Conservation (phyloP, 345 rosid genomes). For the Ceriops decandra region DNA sequence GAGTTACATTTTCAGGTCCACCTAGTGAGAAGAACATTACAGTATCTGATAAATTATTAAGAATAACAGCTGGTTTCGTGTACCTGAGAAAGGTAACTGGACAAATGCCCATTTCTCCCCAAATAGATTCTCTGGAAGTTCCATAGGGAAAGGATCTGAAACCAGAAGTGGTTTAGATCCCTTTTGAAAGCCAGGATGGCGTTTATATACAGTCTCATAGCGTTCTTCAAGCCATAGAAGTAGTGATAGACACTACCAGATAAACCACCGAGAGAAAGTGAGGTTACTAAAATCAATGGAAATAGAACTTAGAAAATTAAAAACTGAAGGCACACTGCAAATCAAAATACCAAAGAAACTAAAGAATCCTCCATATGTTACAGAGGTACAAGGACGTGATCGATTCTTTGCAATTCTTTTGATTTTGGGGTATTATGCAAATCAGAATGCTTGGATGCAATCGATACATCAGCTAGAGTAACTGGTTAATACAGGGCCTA, state of each 20-base stretch:
- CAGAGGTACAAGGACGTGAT: too few species aligned
- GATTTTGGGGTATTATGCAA: too few species aligned
- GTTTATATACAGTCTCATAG: slow-evolving; percentile 68
- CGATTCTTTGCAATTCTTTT: too few species aligned
- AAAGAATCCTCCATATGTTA: not conserved
- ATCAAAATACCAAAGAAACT: not conserved
- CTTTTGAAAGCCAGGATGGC: slow-evolving; percentile 92
- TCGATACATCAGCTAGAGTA: too few species aligned
- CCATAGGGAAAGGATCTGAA: slow-evolving; percentile 88
- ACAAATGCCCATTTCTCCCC: slow-evolving; percentile 98
- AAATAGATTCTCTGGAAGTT: slow-evolving; percentile 77
- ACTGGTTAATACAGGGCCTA: too few species aligned
- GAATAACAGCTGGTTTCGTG: not conserved
- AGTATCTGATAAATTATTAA: not conserved
- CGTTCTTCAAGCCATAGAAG: slow-evolving; percentile 92
- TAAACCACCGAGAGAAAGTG: not conserved
- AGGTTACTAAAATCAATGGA: not conserved
- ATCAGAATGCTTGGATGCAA: too few species aligned
- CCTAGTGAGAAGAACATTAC: not conserved
- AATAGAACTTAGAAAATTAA: too few species aligned
- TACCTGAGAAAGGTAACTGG: slow-evolving; percentile 84
- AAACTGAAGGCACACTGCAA: not conserved
- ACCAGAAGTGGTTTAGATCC: slow-evolving; percentile 78
- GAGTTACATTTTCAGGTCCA: not conserved
- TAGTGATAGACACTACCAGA: slow-evolving; percentile 71